A percentile compares a stretch with the other conserved stretches of the same genome.
Conservation (phyloP, 345 rosid genomes). For the Nephelium lappaceum region DNA sequence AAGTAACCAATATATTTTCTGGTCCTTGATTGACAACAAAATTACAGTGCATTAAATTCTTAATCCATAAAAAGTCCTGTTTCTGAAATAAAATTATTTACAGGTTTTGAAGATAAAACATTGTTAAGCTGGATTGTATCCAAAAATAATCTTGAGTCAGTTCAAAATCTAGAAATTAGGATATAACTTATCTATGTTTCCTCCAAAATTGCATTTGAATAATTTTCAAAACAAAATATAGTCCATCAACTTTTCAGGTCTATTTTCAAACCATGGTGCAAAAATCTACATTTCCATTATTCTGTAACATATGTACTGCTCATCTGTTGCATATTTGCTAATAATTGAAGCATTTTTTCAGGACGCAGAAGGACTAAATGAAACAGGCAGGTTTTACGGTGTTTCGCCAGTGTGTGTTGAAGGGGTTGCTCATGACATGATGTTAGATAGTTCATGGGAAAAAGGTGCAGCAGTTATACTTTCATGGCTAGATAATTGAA, state of each 20-base stretch:
- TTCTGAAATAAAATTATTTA: not conserved
- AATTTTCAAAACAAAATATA: too few relatives aligned
- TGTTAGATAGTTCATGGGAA: constrained; percentile 86
- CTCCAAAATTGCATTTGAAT: not conserved
- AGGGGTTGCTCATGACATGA: constrained; percentile 90
- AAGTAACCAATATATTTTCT: not conserved
- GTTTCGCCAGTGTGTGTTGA: constrained; percentile 60
- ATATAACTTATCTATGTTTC: not conserved
- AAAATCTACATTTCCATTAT: not conserved
- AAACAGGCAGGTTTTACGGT: constrained; percentile 66
- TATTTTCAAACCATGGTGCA: too few relatives aligned
- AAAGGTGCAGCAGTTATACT: constrained; percentile 59
- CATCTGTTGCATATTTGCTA: not conserved
- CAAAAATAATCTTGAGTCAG: not conserved
- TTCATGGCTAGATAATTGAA: constrained; percentile 55
- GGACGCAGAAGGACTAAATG: constrained; percentile 68
- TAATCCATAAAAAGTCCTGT: not conserved
- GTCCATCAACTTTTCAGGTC: too few relatives aligned
- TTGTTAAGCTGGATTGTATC: not conserved
- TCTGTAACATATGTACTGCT: not conserved
- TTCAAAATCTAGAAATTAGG: not conserved
- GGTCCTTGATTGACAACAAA: not conserved
- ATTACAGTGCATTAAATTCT: not conserved
- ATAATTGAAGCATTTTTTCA: constrained; percentile 19
- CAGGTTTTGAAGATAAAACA: not conserved